These are phyloP conservation scores for Quercus suber DNA, from an alignment of 306 rosid species.

Conservation along the genomic window DNA sequence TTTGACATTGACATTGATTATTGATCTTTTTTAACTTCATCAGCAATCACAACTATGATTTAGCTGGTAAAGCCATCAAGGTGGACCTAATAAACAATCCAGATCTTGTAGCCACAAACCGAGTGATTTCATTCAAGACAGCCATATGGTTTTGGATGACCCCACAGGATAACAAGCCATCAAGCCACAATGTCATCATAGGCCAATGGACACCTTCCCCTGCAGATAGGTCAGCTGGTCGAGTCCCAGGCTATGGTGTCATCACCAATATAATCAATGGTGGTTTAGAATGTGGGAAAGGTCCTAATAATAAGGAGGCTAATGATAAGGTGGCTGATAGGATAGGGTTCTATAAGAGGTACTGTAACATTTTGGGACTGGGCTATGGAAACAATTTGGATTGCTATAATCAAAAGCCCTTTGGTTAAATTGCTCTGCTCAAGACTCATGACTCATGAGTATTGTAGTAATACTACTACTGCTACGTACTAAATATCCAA, in stretches of 20 bases:
- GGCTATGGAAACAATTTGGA: constrained; percentile 32
- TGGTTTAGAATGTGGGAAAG: constrained; percentile 41
- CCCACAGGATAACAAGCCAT: constrained; percentile 49
- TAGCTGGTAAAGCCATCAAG: constrained; percentile 45
- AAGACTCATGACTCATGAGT: too few species aligned
- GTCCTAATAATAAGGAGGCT: constrained; percentile 18
- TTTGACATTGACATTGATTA: too few species aligned
- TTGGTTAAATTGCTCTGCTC: constrained; percentile 3
- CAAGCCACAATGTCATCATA: constrained; percentile 53
- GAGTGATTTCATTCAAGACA: constrained; percentile 49
- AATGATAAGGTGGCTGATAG: constrained; percentile 26
- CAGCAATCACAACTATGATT: constrained; percentile 61
- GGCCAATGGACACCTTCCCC: constrained; percentile 44
- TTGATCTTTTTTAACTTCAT: background rate
- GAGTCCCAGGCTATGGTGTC: constrained; percentile 45
- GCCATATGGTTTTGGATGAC: constrained; percentile 87
- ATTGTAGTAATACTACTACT: too few species aligned
- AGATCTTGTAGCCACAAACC: constrained; percentile 49
- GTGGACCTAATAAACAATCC: constrained; percentile 53
- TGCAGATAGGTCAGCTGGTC: constrained; percentile 28
- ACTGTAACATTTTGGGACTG: constrained; percentile 10
- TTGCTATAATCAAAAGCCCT: constrained; percentile 31
- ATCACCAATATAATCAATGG: constrained; percentile 57
- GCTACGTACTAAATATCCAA: too few species aligned
- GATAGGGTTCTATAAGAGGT: constrained; percentile 50